phyloP scores from a whole-genome alignment of 805 yeast species.

The Huiozyma sinensis region DNA sequence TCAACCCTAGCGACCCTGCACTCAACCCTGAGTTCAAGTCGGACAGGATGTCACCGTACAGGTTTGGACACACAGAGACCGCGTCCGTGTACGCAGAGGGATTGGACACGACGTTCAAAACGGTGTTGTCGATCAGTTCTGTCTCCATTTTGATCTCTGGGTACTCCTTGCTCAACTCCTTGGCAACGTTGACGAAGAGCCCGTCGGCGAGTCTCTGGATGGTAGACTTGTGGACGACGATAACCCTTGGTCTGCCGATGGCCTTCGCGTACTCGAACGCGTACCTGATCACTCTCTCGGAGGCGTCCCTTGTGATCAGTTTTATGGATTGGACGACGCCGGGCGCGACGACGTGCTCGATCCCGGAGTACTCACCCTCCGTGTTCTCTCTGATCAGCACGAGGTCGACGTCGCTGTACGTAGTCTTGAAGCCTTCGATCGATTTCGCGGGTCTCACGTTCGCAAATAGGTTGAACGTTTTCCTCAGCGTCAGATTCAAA shows the following conservation, averaged over 20 bases:
- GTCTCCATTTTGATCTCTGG: slow-evolving; percentile 77
- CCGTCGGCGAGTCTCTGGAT: slow-evolving; percentile 98
- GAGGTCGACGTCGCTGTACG: slow-evolving; percentile 70
- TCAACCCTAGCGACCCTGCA: slow-evolving; percentile 96
- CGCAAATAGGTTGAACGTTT: slow-evolving; percentile 92
- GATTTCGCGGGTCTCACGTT: slow-evolving; percentile 96
- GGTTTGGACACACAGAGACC: slow-evolving; percentile 96
- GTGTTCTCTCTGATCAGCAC: slow-evolving; percentile 98
- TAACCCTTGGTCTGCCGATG: slow-evolving; percentile 75
- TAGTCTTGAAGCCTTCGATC: slow-evolving; percentile 87
- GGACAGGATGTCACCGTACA: slow-evolving; percentile 98
- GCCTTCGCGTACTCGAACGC: slow-evolving; percentile 94
- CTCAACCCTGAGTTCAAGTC: slow-evolving; percentile 89
- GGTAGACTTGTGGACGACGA: slow-evolving; percentile 96
- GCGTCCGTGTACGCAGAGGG: slow-evolving; percentile 76
- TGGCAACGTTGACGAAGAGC: slow-evolving; percentile 84
- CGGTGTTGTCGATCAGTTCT: slow-evolving; percentile 93
- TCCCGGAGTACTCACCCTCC: slow-evolving; percentile 99
- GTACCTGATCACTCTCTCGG: slow-evolving; percentile 92
- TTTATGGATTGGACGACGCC: slow-evolving; percentile 98
- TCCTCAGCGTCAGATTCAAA: slow-evolving; percentile 92
- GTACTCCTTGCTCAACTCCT: slow-evolving; percentile 80
- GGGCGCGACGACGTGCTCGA: slow-evolving; percentile 95
- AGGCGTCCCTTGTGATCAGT: slow-evolving; percentile 91
- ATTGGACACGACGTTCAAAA: slow-evolving; percentile 79